Percentiles rank a stretch among this genome's conserved stretches.
Conservation (phyloP, 2,329 filamentous ascomycete species). For the Colletotrichum viniferum region DNA sequence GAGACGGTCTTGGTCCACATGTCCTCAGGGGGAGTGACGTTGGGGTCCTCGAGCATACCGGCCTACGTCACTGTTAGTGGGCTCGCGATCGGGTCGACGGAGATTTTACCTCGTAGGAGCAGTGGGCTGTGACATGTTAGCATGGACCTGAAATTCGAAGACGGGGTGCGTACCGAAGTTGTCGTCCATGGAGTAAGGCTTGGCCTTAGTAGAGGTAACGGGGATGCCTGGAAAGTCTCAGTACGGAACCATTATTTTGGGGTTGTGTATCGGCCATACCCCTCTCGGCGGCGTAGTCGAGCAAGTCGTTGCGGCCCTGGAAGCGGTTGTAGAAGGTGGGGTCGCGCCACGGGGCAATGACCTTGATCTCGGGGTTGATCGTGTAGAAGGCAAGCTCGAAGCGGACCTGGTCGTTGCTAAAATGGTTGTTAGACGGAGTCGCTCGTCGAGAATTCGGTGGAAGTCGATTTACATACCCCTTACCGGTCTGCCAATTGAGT, state of each 20-base stretch:
- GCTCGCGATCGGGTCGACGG: constrained; percentile 61
- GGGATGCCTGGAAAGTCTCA: constrained; percentile 56
- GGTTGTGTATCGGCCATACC: constrained; percentile 22
- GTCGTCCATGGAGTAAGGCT: constrained; percentile 52
- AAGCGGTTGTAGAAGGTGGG: constrained; percentile 74
- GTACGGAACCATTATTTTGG: background rate
- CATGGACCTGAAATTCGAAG: too few species aligned
- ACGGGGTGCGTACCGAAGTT: background rate
- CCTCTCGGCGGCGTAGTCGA: constrained; percentile 71
- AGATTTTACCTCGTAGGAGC: constrained; percentile 70
- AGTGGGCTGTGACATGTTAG: constrained; percentile 69
- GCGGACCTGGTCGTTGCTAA: constrained; percentile 36
- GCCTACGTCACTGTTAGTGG: constrained; percentile 4
- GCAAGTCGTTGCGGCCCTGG: constrained; percentile 72
- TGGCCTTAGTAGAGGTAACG: constrained; percentile 74
- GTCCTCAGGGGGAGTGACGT: constrained; percentile 65
- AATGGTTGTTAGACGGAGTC: background rate
- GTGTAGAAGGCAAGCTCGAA: constrained; percentile 43
- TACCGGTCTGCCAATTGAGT: constrained; percentile 4
- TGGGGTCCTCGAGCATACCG: constrained; percentile 66
- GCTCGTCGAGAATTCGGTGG: background rate
- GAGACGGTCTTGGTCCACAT: constrained; percentile 70
- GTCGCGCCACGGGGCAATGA: constrained; percentile 77
- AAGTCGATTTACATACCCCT: background rate
- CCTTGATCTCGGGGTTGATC: constrained; percentile 51